Evolutionary conservation across 2,329 filamentous ascomycete species (phyloP).

Genomic region (Talaromyces sp.): DNA sequence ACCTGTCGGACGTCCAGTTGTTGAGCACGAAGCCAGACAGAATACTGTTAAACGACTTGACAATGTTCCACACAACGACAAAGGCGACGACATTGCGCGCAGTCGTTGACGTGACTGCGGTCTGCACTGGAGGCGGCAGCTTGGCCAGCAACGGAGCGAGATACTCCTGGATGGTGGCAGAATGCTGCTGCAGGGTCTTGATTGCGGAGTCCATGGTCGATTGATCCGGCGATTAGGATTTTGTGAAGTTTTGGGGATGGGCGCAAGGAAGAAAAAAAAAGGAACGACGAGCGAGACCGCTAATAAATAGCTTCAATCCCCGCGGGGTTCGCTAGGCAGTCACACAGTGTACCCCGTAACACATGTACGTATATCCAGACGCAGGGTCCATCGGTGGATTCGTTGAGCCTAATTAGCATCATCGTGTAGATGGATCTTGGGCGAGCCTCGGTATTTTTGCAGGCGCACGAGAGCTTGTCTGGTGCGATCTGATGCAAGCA

Average conservation of each 20-base stretch:
- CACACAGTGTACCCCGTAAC: too few relatives aligned
- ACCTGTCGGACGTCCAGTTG: conserved; percentile 26
- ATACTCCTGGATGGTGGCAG: background rate
- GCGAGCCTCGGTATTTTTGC: conserved; percentile 7
- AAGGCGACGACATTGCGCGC: conserved; percentile 22
- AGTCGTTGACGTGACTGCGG: conserved; percentile 20
- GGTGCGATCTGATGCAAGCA: background rate
- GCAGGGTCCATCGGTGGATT: background rate
- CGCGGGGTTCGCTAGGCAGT: background rate
- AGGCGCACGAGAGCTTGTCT: background rate
- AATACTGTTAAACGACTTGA: conserved; percentile 23
- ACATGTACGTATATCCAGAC: background rate
- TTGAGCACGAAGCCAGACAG: conserved; percentile 15
- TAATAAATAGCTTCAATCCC: background rate
- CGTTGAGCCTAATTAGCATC: background rate
- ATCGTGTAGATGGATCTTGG: background rate
- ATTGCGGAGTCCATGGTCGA: conserved; percentile 9
- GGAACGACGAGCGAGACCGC: background rate
- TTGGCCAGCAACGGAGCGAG: conserved; percentile 12
- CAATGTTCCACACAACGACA: conserved; percentile 18
- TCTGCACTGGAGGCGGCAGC: conserved; percentile 23
- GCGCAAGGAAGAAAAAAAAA: background rate
- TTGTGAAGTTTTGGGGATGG: background rate
- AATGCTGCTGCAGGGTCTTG: conserved; percentile 17
- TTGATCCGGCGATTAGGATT: background rate